Percentiles rank a stretch among this genome's conserved stretches.
Evolutionary conservation across 768 basidiomycete genomes (phyloP).

Genomic region (Mycena haematopus): DNA sequence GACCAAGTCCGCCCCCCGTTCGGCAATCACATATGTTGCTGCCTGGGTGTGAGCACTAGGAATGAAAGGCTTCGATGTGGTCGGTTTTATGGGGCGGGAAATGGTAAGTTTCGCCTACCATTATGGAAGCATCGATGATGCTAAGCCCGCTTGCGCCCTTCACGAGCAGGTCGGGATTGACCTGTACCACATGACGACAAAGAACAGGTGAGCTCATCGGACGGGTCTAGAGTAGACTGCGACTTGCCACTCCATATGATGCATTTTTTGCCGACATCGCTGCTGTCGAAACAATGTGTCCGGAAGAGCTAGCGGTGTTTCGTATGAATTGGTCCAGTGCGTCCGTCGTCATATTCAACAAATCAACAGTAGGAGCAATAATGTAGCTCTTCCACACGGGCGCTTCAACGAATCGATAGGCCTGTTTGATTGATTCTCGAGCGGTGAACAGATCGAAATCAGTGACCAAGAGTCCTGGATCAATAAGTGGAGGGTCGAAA

Average conservation of each 20-base stretch:
- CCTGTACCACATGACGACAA: no score
- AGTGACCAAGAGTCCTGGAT: no score
- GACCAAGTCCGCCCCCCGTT: conserved; percentile 22
- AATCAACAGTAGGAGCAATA: conserved; percentile 30
- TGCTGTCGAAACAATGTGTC: conserved; percentile 39
- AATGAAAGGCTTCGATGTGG: no score
- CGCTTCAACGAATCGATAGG: conserved; percentile 33
- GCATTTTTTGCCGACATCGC: conserved; percentile 40
- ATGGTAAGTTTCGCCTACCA: conserved; percentile 33
- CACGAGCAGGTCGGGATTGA: no score
- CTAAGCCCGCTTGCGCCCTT: no score
- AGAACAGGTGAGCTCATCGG: conserved; percentile 13
- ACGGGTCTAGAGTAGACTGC: conserved; percentile 1
- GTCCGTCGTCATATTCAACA: no score
- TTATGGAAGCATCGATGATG: no score
- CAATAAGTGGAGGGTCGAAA: no score
- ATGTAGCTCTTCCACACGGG: conserved; percentile 38
- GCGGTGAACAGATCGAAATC: conserved; percentile 31
- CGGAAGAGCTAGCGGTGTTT: conserved; percentile 28
- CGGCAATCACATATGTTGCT: no score
- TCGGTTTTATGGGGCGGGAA: background rate
- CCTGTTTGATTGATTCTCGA: conserved; percentile 36
- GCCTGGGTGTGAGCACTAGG: no score
- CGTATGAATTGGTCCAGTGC: conserved; percentile 34
- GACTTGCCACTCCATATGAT: conserved; percentile 36